These are phyloP conservation scores for Pseudogymnoascus sp. DNA, from an alignment of 2,329 filamentous ascomycete genomes.

Conservation along the genomic window DNA sequence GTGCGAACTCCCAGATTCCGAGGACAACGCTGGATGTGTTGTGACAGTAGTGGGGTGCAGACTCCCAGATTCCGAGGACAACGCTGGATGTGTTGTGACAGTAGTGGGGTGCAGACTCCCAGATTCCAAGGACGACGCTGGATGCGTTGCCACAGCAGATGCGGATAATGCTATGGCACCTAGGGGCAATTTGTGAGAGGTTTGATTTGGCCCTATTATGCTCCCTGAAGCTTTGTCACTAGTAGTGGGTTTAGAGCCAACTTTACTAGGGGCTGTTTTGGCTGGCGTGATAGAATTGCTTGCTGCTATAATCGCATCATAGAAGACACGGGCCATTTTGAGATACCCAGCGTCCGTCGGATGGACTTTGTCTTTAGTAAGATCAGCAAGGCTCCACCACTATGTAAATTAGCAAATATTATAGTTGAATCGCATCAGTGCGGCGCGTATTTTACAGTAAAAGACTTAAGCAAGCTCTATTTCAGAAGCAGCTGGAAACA, in stretches of 20 bases:
- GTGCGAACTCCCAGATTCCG: neutral
- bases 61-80: neutral
- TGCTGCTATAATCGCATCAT: neutral
- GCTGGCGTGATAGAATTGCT: neutral
- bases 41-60: neutral
- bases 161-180: neutral
- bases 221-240: neutral
- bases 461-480: neutral
- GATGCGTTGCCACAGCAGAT: neutral
- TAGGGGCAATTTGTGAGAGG: neutral
- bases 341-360: neutral
- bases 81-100: neutral
- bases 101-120: neutral
- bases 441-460: neutral
- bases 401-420: neutral
- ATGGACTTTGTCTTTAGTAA: neutral
- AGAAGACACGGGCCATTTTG: neutral
- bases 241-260: neutral
- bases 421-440: neutral
- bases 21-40: neutral
- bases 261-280: neutral
- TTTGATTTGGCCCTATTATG: neutral
- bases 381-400: conserved; percentile 15
- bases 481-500: neutral
- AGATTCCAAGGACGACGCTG: neutral